These are phyloP conservation scores for Hypomyces perniciosus DNA, from an alignment of 2,329 filamentous ascomycete genomes.

Conservation along the genomic window DNA sequence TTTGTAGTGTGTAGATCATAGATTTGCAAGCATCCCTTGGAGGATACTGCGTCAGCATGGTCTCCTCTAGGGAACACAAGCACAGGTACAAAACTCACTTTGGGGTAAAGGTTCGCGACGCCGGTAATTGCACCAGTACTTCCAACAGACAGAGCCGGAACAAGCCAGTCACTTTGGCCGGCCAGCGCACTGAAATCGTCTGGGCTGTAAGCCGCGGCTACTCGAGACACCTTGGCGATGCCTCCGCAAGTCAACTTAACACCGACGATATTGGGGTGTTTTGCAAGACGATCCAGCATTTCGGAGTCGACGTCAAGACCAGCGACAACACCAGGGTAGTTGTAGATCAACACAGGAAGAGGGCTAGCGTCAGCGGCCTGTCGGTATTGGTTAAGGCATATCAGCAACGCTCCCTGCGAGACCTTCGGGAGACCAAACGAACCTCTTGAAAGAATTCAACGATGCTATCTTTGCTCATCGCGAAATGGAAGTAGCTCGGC, in stretches of 20 bases:
- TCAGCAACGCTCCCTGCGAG: not conserved
- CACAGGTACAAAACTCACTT: conserved; percentile 26
- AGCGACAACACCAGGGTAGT: conserved; percentile 62
- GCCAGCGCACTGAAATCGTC: conserved; percentile 59
- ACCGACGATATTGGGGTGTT: conserved; percentile 60
- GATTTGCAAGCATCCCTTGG: conserved; percentile 40
- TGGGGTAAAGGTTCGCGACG: conserved; percentile 57
- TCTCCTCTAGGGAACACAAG: accelerated
- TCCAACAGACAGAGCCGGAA: conserved; percentile 53
- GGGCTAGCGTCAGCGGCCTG: conserved; percentile 51
- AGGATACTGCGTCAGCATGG: not conserved
- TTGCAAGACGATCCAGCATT: conserved; percentile 42
- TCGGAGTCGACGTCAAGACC: conserved; percentile 65
- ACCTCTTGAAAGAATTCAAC: conserved; percentile 55
- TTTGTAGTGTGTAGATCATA: conserved; percentile 44
- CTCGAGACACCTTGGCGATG: conserved; percentile 63
- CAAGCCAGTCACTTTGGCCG: conserved; percentile 68
- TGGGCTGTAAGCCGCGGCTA: conserved; percentile 44
- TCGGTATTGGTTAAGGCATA: not conserved
- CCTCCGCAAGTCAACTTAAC: conserved; percentile 70
- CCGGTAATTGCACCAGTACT: conserved; percentile 57
- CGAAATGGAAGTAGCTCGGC: conserved; percentile 64
- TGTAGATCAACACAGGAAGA: conserved; percentile 64
- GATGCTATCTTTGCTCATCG: conserved; percentile 46
- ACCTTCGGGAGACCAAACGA: not conserved